Conservation (phyloP, 371 early-diverging fungal species). For the Mortierella sp. region DNA sequence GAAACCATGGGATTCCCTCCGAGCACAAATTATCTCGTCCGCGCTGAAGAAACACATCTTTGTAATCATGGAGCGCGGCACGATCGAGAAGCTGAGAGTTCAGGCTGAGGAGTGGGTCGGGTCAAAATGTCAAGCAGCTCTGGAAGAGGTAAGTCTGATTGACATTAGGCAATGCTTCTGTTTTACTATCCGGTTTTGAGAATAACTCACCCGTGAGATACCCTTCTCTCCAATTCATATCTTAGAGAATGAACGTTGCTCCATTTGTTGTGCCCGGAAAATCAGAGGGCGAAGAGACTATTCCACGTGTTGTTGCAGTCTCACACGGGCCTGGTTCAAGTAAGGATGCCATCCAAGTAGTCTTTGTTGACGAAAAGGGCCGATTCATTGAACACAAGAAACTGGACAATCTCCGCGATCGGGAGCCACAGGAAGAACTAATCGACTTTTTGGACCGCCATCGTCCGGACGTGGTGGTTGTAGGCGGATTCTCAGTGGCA, state of each 20-base stretch:
- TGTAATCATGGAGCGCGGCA: conserved; percentile 80
- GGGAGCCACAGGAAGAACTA: conserved; percentile 66
- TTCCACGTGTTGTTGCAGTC: conserved; percentile 86
- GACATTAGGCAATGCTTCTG: conserved; percentile 11
- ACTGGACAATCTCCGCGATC: conserved; percentile 74
- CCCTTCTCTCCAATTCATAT: not conserved
- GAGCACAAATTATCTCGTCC: conserved; percentile 70
- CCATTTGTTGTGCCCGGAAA: conserved; percentile 66
- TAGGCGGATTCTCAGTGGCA: conserved; percentile 84
- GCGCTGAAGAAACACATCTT: conserved; percentile 77
- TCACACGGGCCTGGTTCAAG: conserved; percentile 86
- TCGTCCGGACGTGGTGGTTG: conserved; percentile 84
- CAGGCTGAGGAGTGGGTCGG: conserved; percentile 83
- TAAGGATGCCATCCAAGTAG: conserved; percentile 79
- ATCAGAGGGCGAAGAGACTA: conserved; percentile 62
- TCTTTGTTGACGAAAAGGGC: conserved; percentile 85
- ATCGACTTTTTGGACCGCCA: conserved; percentile 71
- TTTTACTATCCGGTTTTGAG: not conserved
- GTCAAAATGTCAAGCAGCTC: conserved; percentile 67
- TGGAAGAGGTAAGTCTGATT: conserved; percentile 69
- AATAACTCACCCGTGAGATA: not conserved
- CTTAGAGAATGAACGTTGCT: conserved; percentile 80
- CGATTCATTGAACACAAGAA: conserved; percentile 73
- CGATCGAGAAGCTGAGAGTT: conserved; percentile 79
- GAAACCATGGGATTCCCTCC: conserved; percentile 84